Conservation (phyloP, 2,329 filamentous ascomycete species). For the Colletotrichum karsti region DNA sequence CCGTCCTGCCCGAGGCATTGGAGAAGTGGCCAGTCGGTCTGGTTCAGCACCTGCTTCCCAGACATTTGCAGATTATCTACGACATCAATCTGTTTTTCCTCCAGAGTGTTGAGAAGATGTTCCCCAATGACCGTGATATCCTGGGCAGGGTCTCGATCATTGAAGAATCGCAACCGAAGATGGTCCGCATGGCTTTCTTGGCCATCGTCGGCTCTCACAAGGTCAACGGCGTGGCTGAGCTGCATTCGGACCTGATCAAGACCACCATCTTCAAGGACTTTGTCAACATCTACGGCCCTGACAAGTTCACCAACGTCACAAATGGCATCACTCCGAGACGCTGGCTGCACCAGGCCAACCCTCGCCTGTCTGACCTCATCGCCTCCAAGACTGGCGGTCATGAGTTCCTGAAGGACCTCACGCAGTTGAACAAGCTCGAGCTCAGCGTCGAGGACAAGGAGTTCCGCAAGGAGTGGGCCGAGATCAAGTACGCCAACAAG, state of each 20-base stretch:
- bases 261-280: constrained; percentile 99
- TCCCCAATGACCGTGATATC: constrained; percentile 89
- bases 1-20: constrained; percentile 92
- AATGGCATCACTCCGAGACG: constrained; percentile 96
- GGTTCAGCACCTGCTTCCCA: constrained; percentile 89
- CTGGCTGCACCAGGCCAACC: constrained; percentile 98
- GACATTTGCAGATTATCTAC: constrained; percentile 96
- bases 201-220: constrained; percentile 98
- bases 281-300: constrained; percentile 90
- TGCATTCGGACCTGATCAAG: constrained; percentile 97
- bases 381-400: constrained; percentile 86
- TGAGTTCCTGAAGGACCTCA: constrained; percentile 90
- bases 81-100: constrained; percentile 97
- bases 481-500: constrained; percentile 98
- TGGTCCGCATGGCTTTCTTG: constrained; percentile 96
- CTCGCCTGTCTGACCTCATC: constrained; percentile 89
- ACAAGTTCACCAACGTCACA: constrained; percentile 99
- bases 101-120: constrained; percentile 87
- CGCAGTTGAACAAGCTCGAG: constrained; percentile 86
- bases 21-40: constrained; percentile 98
- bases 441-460: constrained; percentile 83
- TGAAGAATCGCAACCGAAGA: constrained; percentile 95
- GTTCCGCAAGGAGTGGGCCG: constrained; percentile 94
- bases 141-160: constrained; percentile 93
- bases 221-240: constrained; percentile 96